Base-by-base conservation (phyloP, 495 filamentous ascomycete species). In the Trichodelitschia bisporula region DNA sequence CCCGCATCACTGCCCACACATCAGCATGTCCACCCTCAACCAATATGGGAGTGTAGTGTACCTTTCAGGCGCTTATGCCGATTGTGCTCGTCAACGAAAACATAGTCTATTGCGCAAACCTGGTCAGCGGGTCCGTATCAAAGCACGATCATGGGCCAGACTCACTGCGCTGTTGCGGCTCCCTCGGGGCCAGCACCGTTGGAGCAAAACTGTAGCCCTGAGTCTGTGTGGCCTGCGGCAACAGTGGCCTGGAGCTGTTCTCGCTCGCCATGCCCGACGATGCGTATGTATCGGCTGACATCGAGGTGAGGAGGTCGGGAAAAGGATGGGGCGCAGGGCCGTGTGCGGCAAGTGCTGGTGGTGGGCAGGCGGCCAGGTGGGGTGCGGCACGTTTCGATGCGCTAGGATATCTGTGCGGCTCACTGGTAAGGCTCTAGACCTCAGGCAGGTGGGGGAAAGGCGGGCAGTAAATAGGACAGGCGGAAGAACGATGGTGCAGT, bases 71-170 rank as follows among this genome's bases (percentile, higher is more conserved):
- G 64, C 56, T 93, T 93, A 54, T 99, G 86, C 26, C 86, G 70
- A 52, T 95, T 99, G 48, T 99, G 84, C 52, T 99, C 86, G 50
- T 99, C 89, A 30, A 99, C 86, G 43, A 99, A 99, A 28, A 99
- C 86, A 75, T 92, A 97, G 45, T 92, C 83, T 93, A 36, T 10
- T 11, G 35, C n/a, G n/a, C n/a, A n/a, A n/a, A n/a, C n/a, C n/a
- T n/a, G n/a, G n/a, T n/a, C n/a, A n/a, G n/a, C n/a, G n/a, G n/a
- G n/a, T n/a, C n/a, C n/a, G 8, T 25, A 12, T 12, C 21, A 25
- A 8, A 25, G 8, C 8, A 12, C 12, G 12, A 12, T 25, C 21
- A 12, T 8, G 8, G 8, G 21, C 21, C 8, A 12, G 12, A 25
- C 12, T 12, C 21, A 8, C 12, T 25, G 12, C 21, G 8, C 21